Evolutionary conservation across 2,329 filamentous ascomycete genomes (phyloP).

Genomic region (Fusarium luffae): DNA sequence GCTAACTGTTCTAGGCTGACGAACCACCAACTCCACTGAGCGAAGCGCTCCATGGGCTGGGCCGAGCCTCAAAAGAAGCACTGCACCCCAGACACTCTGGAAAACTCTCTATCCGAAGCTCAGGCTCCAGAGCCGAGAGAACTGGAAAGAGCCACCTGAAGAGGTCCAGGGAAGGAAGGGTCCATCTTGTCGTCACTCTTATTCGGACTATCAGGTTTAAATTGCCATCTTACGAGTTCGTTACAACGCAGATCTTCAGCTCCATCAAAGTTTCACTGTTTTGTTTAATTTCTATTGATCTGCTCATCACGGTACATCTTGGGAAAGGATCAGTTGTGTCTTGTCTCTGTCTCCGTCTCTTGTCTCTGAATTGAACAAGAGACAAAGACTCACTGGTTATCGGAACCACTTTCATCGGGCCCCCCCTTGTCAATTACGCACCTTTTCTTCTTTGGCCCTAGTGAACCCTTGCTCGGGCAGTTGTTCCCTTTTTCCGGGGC

Average conservation of each 20-base stretch:
- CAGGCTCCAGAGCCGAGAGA: not conserved
- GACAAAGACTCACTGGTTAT: constrained; percentile 3
- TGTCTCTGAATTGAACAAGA: not conserved
- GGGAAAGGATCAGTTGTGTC: constrained; percentile 18
- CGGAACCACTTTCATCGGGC: constrained; percentile 17
- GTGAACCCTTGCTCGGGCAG: not conserved
- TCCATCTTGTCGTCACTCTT: not conserved
- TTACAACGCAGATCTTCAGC: constrained; percentile 20
- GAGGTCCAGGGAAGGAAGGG: constrained; percentile 1
- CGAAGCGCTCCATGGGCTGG: not conserved
- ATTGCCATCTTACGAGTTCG: constrained; percentile 17
- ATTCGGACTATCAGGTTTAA: constrained; percentile 8
- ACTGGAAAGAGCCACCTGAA: not conserved
- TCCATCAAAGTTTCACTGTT: constrained; percentile 16
- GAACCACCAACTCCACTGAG: not conserved
- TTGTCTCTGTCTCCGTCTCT: not conserved
- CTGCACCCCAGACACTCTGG: constrained; percentile 2
- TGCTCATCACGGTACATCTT: constrained; percentile 4
- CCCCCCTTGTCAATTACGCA: constrained; percentile 26
- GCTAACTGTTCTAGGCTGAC: not conserved
- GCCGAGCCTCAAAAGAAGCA: constrained; percentile 5
- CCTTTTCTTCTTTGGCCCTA: constrained; percentile 1
- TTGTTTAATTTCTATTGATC: not conserved
- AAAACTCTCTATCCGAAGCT: not conserved
- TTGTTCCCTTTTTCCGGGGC: constrained; percentile 19